These are phyloP conservation scores for Stellera chamaejasme DNA, from an alignment of 345 rosid species.

Conservation along the genomic window DNA sequence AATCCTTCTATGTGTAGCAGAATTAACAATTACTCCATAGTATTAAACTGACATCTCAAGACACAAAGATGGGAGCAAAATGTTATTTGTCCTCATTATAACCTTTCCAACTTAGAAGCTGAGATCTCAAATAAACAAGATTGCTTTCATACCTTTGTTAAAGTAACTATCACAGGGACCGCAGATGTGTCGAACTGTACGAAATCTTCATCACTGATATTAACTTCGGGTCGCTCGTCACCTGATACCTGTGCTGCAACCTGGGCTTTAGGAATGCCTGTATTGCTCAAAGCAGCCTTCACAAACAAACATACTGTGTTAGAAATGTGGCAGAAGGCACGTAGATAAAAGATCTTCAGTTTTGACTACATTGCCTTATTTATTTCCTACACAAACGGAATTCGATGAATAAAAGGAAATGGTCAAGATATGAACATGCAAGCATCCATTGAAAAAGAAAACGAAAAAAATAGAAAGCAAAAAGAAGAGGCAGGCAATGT, in stretches of 20 bases:
- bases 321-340: no score
- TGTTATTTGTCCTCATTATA: background rate
- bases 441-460: no score
- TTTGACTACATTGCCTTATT: no score
- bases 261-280: constrained; percentile 72
- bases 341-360: no score
- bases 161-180: constrained; percentile 64
- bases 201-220: constrained; percentile 93
- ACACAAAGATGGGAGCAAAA: background rate
- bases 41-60: background rate
- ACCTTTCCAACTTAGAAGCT: background rate
- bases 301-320: constrained; percentile 3
- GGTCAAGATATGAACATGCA: no score
- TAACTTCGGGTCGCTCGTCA: constrained; percentile 85
- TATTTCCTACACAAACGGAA: no score
- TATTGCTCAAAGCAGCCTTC: constrained; percentile 93
- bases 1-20: no score
- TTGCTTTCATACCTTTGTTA: constrained; percentile 49
- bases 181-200: constrained; percentile 73
- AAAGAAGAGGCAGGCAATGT: no score
- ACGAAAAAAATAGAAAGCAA: no score
- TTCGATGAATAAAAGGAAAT: no score
- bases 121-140: background rate
- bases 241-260: constrained; percentile 42
- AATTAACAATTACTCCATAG: background rate